Evolutionary conservation across 768 basidiomycete genomes (phyloP), one percentile per base, ranked within the genome.

Genomic region (Kwoniella mangroviensis): DNA sequence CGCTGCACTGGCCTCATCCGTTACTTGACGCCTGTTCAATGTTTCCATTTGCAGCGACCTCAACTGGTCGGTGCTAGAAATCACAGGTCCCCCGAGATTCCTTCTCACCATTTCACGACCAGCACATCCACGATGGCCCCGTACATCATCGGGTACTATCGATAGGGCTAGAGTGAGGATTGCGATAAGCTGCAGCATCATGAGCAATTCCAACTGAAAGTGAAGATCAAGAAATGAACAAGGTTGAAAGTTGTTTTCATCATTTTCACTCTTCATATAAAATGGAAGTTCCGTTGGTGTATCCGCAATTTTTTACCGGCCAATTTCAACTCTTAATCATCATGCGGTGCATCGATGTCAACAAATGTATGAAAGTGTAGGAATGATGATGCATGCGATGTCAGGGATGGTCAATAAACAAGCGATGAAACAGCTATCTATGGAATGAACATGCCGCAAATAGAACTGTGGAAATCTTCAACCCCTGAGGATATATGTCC

Each of bases 81-180:
- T 54, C 45, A 63, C 24, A n/a, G 67, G 67, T 45, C 75, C 75
- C 34, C 77, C 75, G 1, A 65, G 69, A 62, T 80, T 80, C 22
- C 79, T 66, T 21, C 68, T 59, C 11, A 51, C 66, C 19, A 78
- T 54, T 28, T 80, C 77, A 41, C 73, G 71, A 19, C 76, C 76
- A 59, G 75, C 77, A 65, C 79, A 80, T 43, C 77, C 79, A 4
- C 12, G 60, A 53, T 75, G 73, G 10, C 69, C 76, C 42, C 6
- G 21, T 42, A 51, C 65, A 17, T 41, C 51, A 40, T 34, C 15
- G 10, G 45, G 11, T 21, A 12, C 42, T 21, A 64, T 5, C 19
- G 24, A 26, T 22, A 64, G 40, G 19, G 51, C 49, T 34, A 54
- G 17, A 10, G 63, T 64, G 34, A 54, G 24, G 34, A 51, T 51